phyloP scores from a whole-genome alignment of 768 basidiomycete species.

The Tylopilus sp. region DNA sequence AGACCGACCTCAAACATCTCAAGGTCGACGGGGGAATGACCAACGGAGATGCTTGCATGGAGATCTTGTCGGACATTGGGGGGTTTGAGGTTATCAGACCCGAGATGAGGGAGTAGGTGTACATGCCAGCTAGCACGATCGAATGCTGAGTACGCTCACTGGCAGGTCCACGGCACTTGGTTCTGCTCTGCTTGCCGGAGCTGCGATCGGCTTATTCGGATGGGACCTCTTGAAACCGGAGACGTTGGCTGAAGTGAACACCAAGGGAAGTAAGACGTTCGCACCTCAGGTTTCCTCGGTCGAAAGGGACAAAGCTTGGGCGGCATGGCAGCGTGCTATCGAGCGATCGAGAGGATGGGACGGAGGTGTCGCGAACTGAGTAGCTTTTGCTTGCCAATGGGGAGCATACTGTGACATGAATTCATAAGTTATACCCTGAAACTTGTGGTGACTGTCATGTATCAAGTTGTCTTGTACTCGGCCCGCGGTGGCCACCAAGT shows the following conservation, averaged over 20 bases:
- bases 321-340: slow-evolving; percentile 86
- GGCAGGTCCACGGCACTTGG: slow-evolving; percentile 92
- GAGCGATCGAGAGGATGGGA: slow-evolving; percentile 84
- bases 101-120: slow-evolving; percentile 90
- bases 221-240: slow-evolving; percentile 88
- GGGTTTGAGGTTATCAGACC: slow-evolving; percentile 91
- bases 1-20: slow-evolving; percentile 71
- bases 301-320: slow-evolving; percentile 63
- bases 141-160: neutral
- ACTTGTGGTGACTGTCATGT: neutral
- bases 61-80: slow-evolving; percentile 81
- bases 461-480: too few species aligned
- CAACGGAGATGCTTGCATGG: slow-evolving; percentile 87
- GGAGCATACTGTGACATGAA: neutral
- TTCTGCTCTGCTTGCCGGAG: slow-evolving; percentile 89
- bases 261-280: slow-evolving; percentile 74
- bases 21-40: slow-evolving; percentile 99
- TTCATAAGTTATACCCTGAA: neutral
- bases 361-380: slow-evolving; percentile 40
- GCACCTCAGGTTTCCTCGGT: slow-evolving; percentile 49
- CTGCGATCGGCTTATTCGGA: slow-evolving; percentile 82
- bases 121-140: neutral
- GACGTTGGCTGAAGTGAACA: slow-evolving; percentile 84
- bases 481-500: too few species aligned
- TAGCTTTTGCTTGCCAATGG: neutral